Evolutionary conservation across 768 basidiomycete genomes (phyloP).

Genomic region (Hygrophorus russula): DNA sequence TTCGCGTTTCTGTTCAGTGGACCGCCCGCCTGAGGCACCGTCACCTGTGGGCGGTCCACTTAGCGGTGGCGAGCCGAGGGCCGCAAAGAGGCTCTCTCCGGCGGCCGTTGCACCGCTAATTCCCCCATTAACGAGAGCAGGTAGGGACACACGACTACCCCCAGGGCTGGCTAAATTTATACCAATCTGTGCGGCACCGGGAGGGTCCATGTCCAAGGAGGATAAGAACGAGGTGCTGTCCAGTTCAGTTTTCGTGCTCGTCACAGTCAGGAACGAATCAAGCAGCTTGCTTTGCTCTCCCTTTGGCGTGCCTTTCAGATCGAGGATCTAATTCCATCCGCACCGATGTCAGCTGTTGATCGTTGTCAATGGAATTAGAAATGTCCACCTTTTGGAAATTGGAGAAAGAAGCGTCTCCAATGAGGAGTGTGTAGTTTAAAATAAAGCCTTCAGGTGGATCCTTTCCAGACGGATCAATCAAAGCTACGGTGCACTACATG

Average conservation of each 20-base stretch:
- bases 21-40: slow-evolving; percentile 21
- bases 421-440: slow-evolving; percentile 87
- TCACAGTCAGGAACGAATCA: slow-evolving; percentile 85
- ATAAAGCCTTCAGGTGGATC: slow-evolving; percentile 93
- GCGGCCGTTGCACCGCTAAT: slow-evolving; percentile 18
- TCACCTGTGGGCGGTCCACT: slow-evolving; percentile 48
- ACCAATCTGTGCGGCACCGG: slow-evolving; percentile 28
- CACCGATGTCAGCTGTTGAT: not conserved
- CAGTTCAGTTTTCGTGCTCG: slow-evolving; percentile 85
- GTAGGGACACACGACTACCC: slow-evolving; percentile 49
- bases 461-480: slow-evolving; percentile 23
- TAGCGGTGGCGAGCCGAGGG: slow-evolving; percentile 49
- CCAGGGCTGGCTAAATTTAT: slow-evolving; percentile 56
- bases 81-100: slow-evolving; percentile 49
- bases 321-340: slow-evolving; percentile 55
- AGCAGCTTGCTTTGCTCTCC: slow-evolving; percentile 79
- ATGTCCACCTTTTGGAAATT: slow-evolving; percentile 93
- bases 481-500: not conserved
- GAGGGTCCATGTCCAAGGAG: slow-evolving; percentile 91
- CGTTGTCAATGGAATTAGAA: not conserved
- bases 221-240: slow-evolving; percentile 89
- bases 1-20: slow-evolving; percentile 50
- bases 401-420: slow-evolving; percentile 89
- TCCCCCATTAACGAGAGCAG: slow-evolving; percentile 17
- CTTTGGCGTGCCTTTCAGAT: slow-evolving; percentile 88